These are phyloP conservation scores for Malassezia brasiliensis DNA, from an alignment of 1,284 basidiomycete species.

Conservation along the genomic window DNA sequence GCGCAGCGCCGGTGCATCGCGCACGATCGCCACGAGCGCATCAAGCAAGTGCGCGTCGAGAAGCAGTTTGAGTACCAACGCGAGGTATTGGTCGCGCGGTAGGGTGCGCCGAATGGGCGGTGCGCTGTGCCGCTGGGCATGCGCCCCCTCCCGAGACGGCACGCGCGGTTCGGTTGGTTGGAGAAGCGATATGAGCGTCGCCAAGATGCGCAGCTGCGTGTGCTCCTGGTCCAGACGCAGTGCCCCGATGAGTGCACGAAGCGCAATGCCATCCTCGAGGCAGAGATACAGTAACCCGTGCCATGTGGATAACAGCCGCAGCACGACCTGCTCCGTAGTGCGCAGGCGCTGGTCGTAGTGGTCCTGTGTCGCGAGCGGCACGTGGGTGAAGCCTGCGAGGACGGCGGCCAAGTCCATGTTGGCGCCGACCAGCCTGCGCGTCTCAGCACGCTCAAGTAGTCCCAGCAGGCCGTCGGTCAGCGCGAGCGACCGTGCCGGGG, in stretches of 20 bases:
- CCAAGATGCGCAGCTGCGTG: slow-evolving; percentile 63
- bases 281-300: slow-evolving; percentile 89
- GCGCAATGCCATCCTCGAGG: slow-evolving; percentile 73
- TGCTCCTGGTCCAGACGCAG: slow-evolving; percentile 77
- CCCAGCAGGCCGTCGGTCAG: slow-evolving; percentile 75
- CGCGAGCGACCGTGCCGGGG: slow-evolving; percentile 70
- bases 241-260: slow-evolving; percentile 73
- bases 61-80: slow-evolving; percentile 75
- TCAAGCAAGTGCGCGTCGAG: slow-evolving; percentile 66
- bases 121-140: not conserved
- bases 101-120: not conserved
- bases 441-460: slow-evolving; percentile 74
- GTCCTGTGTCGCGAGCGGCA: slow-evolving; percentile 49
- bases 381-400: slow-evolving; percentile 18
- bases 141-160: too few relatives aligned
- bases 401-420: slow-evolving; percentile 62
- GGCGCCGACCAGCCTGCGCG: slow-evolving; percentile 66
- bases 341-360: slow-evolving; percentile 61
- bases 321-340: slow-evolving; percentile 70
- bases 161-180: not conserved
- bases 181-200: slow-evolving; percentile 87
- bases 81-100: slow-evolving; percentile 62
- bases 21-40: slow-evolving; percentile 36
- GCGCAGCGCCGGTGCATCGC: slow-evolving; percentile 22
- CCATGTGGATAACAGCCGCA: slow-evolving; percentile 76